Evolutionary conservation across 2,329 filamentous ascomycete genomes (phyloP), one percentile per base, ranked within the genome.

Genomic region (Metarhizium anisopliae): DNA sequence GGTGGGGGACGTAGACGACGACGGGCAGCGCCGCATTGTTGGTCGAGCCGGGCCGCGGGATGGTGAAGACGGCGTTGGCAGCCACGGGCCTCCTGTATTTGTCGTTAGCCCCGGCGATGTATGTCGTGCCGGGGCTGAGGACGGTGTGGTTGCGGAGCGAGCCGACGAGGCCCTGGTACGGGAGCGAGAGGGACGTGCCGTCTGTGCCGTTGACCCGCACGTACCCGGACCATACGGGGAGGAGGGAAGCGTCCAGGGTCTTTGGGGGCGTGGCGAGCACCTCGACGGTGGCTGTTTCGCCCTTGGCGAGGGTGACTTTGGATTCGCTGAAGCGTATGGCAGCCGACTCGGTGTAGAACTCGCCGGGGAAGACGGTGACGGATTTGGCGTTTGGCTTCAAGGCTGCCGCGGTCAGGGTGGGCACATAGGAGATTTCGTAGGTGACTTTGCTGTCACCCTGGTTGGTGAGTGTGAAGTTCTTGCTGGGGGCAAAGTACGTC

Each of bases 401-500:
- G 7, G 79, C 77, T 64, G 80, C 81, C 36, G 71, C 74, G 1
- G 78, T 79, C 18, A 72, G 68, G 25, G 77, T 73, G 38, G 70
- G 69, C 18, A 70, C 63, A 56, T 78, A 70, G 52, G 69, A 69
- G 18, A 83, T 65, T 7, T 68, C 68, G 66, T 80, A 83, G 3
- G 74, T 76, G 52, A 80, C 66, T 0, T 69, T 64, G 18, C 69
- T 67, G 25, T 65, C 65, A 52, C 75, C 78, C 20, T 70, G 66
- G 69, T 83, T 83, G 59, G 66, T 70, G 62, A 83, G 74, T 58
- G 68, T 73, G 59, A 83, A 79, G 59, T 73, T 71, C 43, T 74
- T 68, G 6, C 68, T 70, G 4, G 67, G 64, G 35, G 66, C 64
- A 59, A 80, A 74, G 68, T 82, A 51, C 8, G 50, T 45, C 14